These are phyloP conservation scores for Scutellaria baicalensis DNA, from an alignment of 257 asterid genomes.

Conservation along the genomic window DNA sequence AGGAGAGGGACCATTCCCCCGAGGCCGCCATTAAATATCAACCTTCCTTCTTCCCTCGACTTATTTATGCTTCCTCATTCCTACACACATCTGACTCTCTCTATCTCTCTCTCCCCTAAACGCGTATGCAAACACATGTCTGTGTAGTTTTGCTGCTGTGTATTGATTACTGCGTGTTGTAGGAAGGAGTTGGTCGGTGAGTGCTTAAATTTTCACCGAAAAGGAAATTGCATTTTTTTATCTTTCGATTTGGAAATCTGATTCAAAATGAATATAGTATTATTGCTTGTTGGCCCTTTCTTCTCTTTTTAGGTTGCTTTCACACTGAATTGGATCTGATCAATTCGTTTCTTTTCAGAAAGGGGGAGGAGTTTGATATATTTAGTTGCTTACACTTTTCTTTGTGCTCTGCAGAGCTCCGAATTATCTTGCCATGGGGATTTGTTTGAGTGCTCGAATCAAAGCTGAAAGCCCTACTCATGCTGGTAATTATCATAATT, in stretches of 20 bases:
- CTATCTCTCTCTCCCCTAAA: not conserved
- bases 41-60: conserved; percentile 1
- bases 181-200: conserved; percentile 11
- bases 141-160: not conserved
- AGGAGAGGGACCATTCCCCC: conserved; percentile 12
- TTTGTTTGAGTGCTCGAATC: conserved; percentile 52
- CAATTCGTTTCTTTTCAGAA: not conserved
- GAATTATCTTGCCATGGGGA: conserved; percentile 39
- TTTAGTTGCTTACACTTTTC: conserved; percentile 1
- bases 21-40: conserved; percentile 26
- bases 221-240: not conserved
- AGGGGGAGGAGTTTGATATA: not conserved
- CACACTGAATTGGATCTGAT: conserved; percentile 20
- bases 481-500: conserved; percentile 23
- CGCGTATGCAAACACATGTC: not conserved
- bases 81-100: not conserved
- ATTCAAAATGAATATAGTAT: not conserved
- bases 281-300: not conserved
- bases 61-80: not conserved
- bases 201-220: not conserved
- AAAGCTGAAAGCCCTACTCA: conserved; percentile 43
- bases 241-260: not conserved
- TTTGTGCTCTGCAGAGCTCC: conserved; percentile 8
- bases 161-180: conserved; percentile 11
- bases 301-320: conserved; percentile 13